Conservation (phyloP, 805 yeast species). For the Ogataea chonburiensis region DNA sequence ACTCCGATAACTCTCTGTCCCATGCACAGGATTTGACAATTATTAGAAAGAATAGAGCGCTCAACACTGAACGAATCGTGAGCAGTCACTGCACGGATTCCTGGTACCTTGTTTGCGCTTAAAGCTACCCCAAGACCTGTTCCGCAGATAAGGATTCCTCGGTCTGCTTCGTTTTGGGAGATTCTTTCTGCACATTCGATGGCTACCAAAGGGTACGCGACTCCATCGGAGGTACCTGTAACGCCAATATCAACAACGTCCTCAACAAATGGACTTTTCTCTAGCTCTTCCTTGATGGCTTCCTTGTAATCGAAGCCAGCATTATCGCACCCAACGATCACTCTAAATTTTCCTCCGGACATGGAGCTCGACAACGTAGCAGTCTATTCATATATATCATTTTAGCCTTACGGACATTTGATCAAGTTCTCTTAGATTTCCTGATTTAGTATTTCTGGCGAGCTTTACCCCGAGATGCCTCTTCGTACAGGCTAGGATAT, state of each 20-base stretch:
- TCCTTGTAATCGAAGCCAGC: conserved; percentile 47
- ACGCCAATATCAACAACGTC: conserved; percentile 43
- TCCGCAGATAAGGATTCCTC: conserved; percentile 47
- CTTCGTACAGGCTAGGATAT: background rate
- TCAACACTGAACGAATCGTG: conserved; percentile 48
- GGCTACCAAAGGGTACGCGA: conserved; percentile 45
- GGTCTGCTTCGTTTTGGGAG: conserved; percentile 40
- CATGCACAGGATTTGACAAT: conserved; percentile 47
- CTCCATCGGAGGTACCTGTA: conserved; percentile 30
- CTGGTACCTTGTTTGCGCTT: conserved; percentile 46
- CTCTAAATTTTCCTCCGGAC: conserved; percentile 19
- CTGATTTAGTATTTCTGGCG: conserved; percentile 1
- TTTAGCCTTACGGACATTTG: conserved; percentile 28
- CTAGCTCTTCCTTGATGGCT: conserved; percentile 37
- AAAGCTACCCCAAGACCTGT: conserved; percentile 51
- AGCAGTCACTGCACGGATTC: conserved; percentile 49
- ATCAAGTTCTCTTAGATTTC: conserved; percentile 37
- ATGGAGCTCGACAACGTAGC: background rate
- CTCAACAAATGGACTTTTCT: conserved; percentile 30
- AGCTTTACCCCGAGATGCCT: background rate
- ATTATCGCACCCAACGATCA: conserved; percentile 43
- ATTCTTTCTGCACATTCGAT: conserved; percentile 43
- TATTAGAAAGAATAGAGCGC: conserved; percentile 42
- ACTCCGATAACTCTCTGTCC: conserved; percentile 47
- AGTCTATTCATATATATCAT: conserved; percentile 23